A percentile compares a stretch with the other conserved stretches of the same genome.
phyloP scores from a whole-genome alignment of 2,329 filamentous ascomycete genomes.

The Parascedosporium putredinis region DNA sequence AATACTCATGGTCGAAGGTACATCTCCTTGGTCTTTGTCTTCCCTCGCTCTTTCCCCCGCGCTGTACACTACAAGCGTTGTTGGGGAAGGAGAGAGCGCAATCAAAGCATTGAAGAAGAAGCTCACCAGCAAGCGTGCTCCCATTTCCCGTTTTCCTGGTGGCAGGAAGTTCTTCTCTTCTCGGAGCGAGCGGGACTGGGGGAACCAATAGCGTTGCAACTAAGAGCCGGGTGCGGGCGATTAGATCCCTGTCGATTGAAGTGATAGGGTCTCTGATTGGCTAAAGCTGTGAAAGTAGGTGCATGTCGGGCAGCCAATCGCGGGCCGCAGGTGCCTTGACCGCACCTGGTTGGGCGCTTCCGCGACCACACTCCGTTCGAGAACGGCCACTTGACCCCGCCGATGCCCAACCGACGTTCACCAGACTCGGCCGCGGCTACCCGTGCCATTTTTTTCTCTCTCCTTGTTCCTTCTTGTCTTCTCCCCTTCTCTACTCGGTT shows the following conservation, averaged over 20 bases:
- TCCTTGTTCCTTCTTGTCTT: neutral
- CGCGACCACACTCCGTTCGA: constrained; percentile 13
- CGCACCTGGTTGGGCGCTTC: constrained; percentile 22
- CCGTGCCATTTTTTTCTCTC: neutral
- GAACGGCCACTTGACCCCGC: constrained; percentile 4
- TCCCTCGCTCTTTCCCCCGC: too few relatives aligned
- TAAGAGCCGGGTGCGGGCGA: constrained; percentile 19
- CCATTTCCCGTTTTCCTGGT: constrained; percentile 1
- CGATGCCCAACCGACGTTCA: constrained; percentile 6
- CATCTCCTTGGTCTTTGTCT: too few relatives aligned
- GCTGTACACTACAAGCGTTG: too few relatives aligned
- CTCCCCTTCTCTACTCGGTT: neutral
- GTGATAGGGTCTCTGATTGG: constrained; percentile 26
- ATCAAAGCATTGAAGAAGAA: neutral
- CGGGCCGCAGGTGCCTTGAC: constrained; percentile 17
- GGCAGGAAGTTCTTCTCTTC: neutral
- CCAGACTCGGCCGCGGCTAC: constrained; percentile 1
- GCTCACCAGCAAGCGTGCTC: too few relatives aligned
- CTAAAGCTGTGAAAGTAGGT: constrained; percentile 16
- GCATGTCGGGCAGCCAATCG: constrained; percentile 25
- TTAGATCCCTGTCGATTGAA: constrained; percentile 22
- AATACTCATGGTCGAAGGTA: too few relatives aligned
- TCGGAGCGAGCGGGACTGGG: neutral
- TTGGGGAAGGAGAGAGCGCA: too few relatives aligned
- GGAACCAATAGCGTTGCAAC: constrained; percentile 4